Evolutionary conservation across 2,329 filamentous ascomycete genomes (phyloP).

Genomic region (Aspergillus sp.): DNA sequence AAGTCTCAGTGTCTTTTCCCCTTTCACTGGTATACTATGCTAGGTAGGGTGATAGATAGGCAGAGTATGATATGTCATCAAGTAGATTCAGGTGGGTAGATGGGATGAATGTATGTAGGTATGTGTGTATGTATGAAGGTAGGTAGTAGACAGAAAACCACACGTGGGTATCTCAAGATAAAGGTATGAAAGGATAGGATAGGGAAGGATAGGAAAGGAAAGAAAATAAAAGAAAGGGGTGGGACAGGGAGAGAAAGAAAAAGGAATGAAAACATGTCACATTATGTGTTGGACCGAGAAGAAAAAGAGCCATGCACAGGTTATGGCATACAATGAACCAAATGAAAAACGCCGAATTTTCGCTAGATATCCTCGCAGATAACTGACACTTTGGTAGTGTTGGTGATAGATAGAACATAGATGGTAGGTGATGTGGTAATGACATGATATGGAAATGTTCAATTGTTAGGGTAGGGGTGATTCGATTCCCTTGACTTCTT

Average conservation of each 20-base stretch:
- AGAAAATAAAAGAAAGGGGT: neutral
- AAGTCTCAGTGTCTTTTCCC: neutral
- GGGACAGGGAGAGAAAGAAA: neutral
- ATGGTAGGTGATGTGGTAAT: no score
- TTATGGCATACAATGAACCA: neutral
- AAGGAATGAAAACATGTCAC: neutral
- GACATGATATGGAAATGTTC: neutral
- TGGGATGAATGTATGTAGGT: neutral
- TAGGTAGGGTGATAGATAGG: neutral
- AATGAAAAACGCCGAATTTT: neutral
- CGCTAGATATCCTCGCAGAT: neutral
- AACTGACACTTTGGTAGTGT: neutral
- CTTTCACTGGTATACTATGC: neutral
- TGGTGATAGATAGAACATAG: neutral
- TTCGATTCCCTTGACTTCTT: neutral
- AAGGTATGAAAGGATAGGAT: neutral
- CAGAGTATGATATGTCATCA: neutral
- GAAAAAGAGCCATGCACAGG: neutral
- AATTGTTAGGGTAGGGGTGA: neutral
- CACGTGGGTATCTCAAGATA: constrained; percentile 7
- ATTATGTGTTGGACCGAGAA: neutral
- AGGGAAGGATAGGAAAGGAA: neutral
- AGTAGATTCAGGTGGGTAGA: neutral
- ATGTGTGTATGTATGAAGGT: neutral
- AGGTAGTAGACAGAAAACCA: neutral